Base-by-base conservation (phyloP, 768 basidiomycete species). In the Termitomyces sp. region DNA sequence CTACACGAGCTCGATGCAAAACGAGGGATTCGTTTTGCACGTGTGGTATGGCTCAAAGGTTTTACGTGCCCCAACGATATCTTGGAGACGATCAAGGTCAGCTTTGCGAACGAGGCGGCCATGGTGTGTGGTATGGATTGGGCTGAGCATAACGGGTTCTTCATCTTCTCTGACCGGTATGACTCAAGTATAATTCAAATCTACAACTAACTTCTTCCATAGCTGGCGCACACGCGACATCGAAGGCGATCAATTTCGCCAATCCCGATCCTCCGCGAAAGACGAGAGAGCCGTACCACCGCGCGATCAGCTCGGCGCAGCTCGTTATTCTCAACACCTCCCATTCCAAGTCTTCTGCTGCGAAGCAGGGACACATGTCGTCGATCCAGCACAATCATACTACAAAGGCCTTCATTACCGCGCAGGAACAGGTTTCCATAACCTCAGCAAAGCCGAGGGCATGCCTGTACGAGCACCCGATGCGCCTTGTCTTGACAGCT, bases 71-170 rank as follows among this genome's bases (percentile, higher is more conserved):
- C 97, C 2, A 96, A 94, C 69, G 97, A 99, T 72, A 95, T 99
- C 52, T 79, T 99, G 56, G 97, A 99, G 75, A 96, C 92, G 29
- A 86, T 98, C 71, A 88, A 95, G 64, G 89, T 98, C 63, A 93
- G 91, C 71, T 82, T 90, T 66, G 83, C 84, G 37, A 99, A 98
- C 70, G 86, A 95, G 66, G 97, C 97, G 3, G 93, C 95, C 0
- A 94, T 99, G 93, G 94, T 98, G 2, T 98, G 97, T 70, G 96
- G 96, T n/a, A 98, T 98, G 96, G 97, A 99, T 70, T 99, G 97
- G 97, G 96, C 95, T 11, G 96, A 99, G 74, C 91, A 95, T 69
- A 92, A 94, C 65, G 95, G 95, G 0, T 91, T 94, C 75, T 99
- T 98, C 80, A 95, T 98, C 66, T 98, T 97, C 76, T 98, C 96